phyloP scores from a whole-genome alignment of 192 early-diverging fungal species.

The Podila verticillata region DNA sequence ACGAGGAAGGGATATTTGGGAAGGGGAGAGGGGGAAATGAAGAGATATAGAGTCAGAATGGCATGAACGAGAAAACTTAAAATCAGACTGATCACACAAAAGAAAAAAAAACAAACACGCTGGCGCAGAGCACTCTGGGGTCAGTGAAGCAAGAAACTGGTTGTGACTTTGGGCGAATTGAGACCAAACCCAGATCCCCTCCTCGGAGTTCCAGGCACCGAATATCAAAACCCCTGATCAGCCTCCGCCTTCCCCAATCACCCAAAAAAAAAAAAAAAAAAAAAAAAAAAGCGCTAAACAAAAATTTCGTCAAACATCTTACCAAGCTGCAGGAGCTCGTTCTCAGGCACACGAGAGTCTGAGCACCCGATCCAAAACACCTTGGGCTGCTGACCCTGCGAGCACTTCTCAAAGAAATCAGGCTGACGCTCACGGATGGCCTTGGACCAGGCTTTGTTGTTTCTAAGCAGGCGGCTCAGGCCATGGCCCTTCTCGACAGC shows the following conservation, averaged over 20 bases:
- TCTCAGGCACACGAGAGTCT: slow-evolving; percentile 92
- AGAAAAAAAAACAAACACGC: not conserved
- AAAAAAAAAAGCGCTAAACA: not conserved
- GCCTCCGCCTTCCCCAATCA: not conserved
- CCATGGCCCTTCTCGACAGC: slow-evolving; percentile 20
- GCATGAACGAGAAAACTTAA: not conserved
- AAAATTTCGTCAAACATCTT: not conserved
- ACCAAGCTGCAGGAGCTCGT: slow-evolving; percentile 71
- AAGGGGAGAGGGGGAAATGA: not conserved
- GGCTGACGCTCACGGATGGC: slow-evolving; percentile 68
- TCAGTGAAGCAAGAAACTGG: not conserved
- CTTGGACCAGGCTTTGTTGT: slow-evolving; percentile 73
- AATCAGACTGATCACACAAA: not conserved
- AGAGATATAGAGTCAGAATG: not conserved
- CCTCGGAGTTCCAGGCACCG: no score
- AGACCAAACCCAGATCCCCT: not conserved
- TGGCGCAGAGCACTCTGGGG: not conserved
- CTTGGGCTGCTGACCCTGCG: slow-evolving; percentile 82
- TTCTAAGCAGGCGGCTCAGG: slow-evolving; percentile 49
- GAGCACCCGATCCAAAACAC: slow-evolving; percentile 94
- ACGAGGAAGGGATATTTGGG: not conserved
- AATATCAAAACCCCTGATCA: no score
- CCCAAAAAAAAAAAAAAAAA: not conserved
- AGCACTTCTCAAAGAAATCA: slow-evolving; percentile 78
- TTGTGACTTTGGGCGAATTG: not conserved